These are phyloP conservation scores for Penicillium fimorum DNA, from an alignment of 495 filamentous ascomycete genomes.

Conservation along the genomic window DNA sequence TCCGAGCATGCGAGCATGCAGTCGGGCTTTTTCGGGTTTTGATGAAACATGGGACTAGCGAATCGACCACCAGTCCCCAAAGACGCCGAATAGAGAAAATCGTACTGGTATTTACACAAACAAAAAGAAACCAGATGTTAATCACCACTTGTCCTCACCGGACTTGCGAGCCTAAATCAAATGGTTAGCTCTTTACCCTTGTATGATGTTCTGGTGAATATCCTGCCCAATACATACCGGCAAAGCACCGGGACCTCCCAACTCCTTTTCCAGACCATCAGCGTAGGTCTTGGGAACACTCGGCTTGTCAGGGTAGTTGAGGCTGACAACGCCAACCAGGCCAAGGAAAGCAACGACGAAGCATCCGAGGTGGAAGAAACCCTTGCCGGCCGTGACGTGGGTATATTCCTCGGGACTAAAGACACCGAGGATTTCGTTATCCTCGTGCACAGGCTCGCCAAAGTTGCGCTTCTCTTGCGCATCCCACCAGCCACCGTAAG, in stretches of 20 bases:
- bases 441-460: constrained; percentile 93
- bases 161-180: constrained; percentile 42
- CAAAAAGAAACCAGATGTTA: constrained; percentile 18
- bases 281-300: constrained; percentile 76
- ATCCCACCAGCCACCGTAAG: constrained; percentile 95
- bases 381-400: constrained; percentile 72
- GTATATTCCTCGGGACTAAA: constrained; percentile 90
- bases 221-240: constrained; percentile 31
- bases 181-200: constrained; percentile 8
- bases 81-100: constrained; percentile 38
- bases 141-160: constrained; percentile 46
- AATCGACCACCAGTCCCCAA: constrained; percentile 30
- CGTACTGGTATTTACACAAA: constrained; percentile 47
- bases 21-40: constrained; percentile 11
- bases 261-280: constrained; percentile 77
- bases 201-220: neutral
- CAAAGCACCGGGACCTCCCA: constrained; percentile 65
- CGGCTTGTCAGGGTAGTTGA: constrained; percentile 81
- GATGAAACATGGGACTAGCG: constrained; percentile 7
- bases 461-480: constrained; percentile 95
- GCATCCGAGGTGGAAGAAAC: constrained; percentile 65
- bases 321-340: constrained; percentile 67
- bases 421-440: constrained; percentile 91
- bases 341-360: constrained; percentile 70
- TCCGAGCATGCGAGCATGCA: constrained; percentile 15